Conservation (phyloP, 2,329 filamentous ascomycete species). For the Sporothrix brasiliensis region DNA sequence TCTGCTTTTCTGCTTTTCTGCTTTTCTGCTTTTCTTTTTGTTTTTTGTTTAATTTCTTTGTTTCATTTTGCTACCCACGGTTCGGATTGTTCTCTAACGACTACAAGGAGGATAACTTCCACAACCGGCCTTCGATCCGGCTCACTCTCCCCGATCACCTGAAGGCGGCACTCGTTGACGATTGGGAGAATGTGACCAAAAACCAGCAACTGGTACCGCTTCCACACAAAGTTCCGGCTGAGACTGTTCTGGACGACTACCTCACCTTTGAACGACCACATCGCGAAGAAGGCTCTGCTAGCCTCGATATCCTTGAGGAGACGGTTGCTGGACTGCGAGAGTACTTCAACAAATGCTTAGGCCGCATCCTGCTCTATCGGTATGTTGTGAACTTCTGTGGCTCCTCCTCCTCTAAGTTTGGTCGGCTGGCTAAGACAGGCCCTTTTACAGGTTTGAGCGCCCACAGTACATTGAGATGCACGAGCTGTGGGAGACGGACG, state of each 20-base stretch:
- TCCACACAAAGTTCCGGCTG: slow-evolving; percentile 75
- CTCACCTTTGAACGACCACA: slow-evolving; percentile 68
- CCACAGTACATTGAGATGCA: slow-evolving; percentile 80
- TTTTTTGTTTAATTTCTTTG: background rate
- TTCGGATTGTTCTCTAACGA: background rate
- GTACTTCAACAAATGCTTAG: slow-evolving; percentile 90
- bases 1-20: background rate
- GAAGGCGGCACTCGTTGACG: slow-evolving; percentile 91
- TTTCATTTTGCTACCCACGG: background rate
- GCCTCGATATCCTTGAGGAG: slow-evolving; percentile 86
- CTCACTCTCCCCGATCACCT: slow-evolving; percentile 85
- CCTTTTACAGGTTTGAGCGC: slow-evolving; percentile 72
- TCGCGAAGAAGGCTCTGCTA: slow-evolving; percentile 66
- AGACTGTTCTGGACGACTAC: slow-evolving; percentile 80
- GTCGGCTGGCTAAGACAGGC: background rate
- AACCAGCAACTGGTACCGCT: slow-evolving; percentile 86
- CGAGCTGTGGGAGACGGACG: slow-evolving; percentile 62
- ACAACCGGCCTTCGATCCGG: slow-evolving; percentile 80
- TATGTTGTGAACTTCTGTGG: slow-evolving; percentile 42
- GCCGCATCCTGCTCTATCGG: slow-evolving; percentile 84
- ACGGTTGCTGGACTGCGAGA: slow-evolving; percentile 82
- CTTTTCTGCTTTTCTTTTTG: background rate
- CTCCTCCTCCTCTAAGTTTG: too few species aligned
- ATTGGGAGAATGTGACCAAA: slow-evolving; percentile 99
- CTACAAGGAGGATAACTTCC: slow-evolving; percentile 81